A percentile compares a stretch with the other conserved stretches of the same genome.
Conservation (phyloP, 1,139 yeast species). For the Saccharomyces hybrid region DNA sequence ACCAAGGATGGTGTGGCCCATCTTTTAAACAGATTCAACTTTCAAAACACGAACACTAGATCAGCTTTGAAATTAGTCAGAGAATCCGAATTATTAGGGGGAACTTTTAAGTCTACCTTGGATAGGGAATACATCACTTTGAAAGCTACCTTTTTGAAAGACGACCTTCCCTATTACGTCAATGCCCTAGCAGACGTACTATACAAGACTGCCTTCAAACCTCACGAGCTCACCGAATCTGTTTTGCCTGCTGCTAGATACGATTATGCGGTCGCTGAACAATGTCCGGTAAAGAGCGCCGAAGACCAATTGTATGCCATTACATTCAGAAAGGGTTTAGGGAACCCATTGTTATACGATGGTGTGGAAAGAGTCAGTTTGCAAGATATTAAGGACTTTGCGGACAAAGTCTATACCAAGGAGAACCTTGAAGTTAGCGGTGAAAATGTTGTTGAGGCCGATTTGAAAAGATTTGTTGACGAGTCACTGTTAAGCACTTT, state of each 20-base stretch:
- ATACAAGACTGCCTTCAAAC: constrained; percentile 65
- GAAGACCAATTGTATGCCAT: constrained; percentile 73
- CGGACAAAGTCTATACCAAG: constrained; percentile 60
- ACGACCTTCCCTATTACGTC: constrained; percentile 86
- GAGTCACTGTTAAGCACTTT: constrained; percentile 62
- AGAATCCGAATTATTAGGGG: constrained; percentile 93
- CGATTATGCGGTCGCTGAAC: constrained; percentile 44
- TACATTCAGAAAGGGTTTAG: constrained; percentile 80
- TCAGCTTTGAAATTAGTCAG: constrained; percentile 90
- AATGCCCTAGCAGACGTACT: constrained; percentile 77
- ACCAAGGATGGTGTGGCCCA: constrained; percentile 80
- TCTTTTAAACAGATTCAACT: constrained; percentile 74
- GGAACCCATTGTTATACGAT: constrained; percentile 73
- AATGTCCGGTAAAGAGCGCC: constrained; percentile 53
- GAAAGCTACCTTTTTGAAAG: constrained; percentile 74
- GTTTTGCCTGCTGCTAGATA: constrained; percentile 72
- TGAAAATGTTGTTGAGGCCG: constrained; percentile 66
- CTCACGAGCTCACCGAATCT: constrained; percentile 74
- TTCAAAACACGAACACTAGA: constrained; percentile 74
- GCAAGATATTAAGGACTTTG: constrained; percentile 62
- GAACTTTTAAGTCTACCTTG: constrained; percentile 58
- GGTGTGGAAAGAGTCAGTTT: constrained; percentile 50
- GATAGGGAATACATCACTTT: constrained; percentile 81
- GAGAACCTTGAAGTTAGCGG: constrained; percentile 67
- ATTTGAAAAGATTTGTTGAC: constrained; percentile 58